These are phyloP conservation scores for Diaporthe velutina DNA, from an alignment of 2,329 filamentous ascomycete species.

Conservation along the genomic window DNA sequence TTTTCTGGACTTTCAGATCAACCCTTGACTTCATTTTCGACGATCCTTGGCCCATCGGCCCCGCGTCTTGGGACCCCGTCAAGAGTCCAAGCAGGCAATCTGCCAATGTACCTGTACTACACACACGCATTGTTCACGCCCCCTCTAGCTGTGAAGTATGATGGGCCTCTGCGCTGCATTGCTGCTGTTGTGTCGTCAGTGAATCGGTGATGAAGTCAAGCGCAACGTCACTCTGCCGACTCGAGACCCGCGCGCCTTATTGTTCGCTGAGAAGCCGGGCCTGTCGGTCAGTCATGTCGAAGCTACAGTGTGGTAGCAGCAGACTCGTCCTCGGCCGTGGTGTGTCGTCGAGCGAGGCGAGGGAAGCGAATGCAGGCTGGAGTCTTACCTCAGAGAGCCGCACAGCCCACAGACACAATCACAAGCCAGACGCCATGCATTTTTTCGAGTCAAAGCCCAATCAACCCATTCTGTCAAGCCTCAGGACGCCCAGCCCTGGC, in stretches of 20 bases:
- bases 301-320: slow-evolving; percentile 26
- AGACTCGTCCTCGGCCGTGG: background rate
- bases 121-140: slow-evolving; percentile 12
- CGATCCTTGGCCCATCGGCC: slow-evolving; percentile 29
- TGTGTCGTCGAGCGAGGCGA: slow-evolving; percentile 13
- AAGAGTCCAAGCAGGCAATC: background rate
- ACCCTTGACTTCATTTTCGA: slow-evolving; percentile 19
- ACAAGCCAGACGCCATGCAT: slow-evolving; percentile 33
- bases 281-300: slow-evolving; percentile 26
- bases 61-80: slow-evolving; percentile 23
- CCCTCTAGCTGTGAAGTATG: slow-evolving; percentile 12
- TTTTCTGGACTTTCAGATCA: background rate
- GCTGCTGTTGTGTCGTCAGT: background rate
- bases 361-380: background rate
- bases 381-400: slow-evolving; percentile 14
- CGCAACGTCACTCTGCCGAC: slow-evolving; percentile 23
- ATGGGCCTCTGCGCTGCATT: slow-evolving; percentile 22
- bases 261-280: slow-evolving; percentile 2
- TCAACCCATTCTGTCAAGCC: slow-evolving; percentile 18
- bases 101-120: slow-evolving; percentile 13
- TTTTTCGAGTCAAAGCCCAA: slow-evolving; percentile 29
- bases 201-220: slow-evolving; percentile 29
- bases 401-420: slow-evolving; percentile 19
- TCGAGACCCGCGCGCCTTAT: slow-evolving; percentile 24
- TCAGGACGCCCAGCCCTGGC: slow-evolving; percentile 2